Conservation (phyloP, 140 eudicot species). For the Anethum foeniculum region DNA sequence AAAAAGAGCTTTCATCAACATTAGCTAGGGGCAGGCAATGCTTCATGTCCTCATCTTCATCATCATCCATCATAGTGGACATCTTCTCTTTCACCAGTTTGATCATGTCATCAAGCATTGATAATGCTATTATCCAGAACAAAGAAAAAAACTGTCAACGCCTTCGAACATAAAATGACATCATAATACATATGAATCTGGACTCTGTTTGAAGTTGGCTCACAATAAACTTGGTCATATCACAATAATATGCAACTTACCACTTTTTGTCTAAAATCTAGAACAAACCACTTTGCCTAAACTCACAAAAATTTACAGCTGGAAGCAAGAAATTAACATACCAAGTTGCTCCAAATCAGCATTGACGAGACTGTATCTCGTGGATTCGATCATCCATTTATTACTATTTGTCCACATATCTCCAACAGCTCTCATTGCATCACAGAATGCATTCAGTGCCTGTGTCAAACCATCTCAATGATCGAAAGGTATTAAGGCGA, state of each 20-base stretch:
- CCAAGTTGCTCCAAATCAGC: conserved; percentile 59
- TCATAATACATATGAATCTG: background rate
- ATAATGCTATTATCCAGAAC: conserved; percentile 33
- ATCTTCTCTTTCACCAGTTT: conserved; percentile 50
- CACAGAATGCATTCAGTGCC: conserved; percentile 58
- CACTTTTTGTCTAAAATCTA: background rate
- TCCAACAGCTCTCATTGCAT: conserved; percentile 51
- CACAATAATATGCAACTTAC: background rate
- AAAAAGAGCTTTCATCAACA: conserved; percentile 29
- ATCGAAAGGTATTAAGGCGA: background rate
- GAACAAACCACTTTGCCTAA: background rate
- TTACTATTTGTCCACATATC: conserved; percentile 43
- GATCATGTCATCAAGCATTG: conserved; percentile 61
- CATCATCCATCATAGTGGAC: conserved; percentile 46
- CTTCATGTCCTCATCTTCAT: conserved; percentile 41
- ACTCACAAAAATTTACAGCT: background rate
- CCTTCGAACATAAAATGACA: conserved; percentile 10
- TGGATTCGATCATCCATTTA: conserved; percentile 60
- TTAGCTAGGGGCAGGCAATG: conserved; percentile 25
- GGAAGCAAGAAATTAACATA: conserved; percentile 21
- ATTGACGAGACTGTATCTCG: conserved; percentile 17
- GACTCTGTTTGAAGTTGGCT: background rate
- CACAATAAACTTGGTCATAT: background rate
- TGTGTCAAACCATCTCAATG: conserved; percentile 15
- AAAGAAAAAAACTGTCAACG: conserved; percentile 7